Evolutionary conservation across 2,329 filamentous ascomycete genomes (phyloP).

Genomic region (Dactylellina parvicollis): DNA sequence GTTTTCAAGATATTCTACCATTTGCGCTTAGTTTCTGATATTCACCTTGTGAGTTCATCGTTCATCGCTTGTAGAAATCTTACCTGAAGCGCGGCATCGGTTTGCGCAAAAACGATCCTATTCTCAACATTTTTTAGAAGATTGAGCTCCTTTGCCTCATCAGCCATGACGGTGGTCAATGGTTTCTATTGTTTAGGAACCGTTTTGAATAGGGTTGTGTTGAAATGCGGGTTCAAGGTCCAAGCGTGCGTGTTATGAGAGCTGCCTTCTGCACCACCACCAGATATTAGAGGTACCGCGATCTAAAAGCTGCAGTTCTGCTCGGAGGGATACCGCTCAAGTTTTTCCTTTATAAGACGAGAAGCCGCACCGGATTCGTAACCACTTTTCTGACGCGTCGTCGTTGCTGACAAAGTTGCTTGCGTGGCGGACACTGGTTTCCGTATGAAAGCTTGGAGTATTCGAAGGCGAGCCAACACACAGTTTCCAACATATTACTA

Average conservation of each 20-base stretch:
- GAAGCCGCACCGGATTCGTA: constrained; percentile 31
- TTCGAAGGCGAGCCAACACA: constrained; percentile 26
- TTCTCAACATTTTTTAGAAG: constrained; percentile 87
- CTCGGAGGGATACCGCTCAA: background rate
- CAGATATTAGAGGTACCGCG: constrained; percentile 6
- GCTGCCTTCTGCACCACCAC: constrained; percentile 22
- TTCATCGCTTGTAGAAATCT: background rate
- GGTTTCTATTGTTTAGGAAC: background rate
- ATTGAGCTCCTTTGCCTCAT: constrained; percentile 77
- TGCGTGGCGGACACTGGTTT: constrained; percentile 44
- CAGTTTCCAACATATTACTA: constrained; percentile 28
- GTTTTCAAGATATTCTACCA: constrained; percentile 75
- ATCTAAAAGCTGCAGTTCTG: constrained; percentile 5
- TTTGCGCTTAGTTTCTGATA: background rate
- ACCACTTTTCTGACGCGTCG: constrained; percentile 49
- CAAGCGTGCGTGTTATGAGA: background rate
- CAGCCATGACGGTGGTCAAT: constrained; percentile 42
- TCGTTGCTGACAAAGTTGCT: constrained; percentile 53
- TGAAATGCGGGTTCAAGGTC: background rate
- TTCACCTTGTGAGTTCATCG: background rate
- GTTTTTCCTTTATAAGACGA: constrained; percentile 17
- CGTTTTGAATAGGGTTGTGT: constrained; percentile 21
- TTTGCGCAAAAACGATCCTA: constrained; percentile 81
- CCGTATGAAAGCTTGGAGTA: background rate
- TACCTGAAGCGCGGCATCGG: constrained; percentile 77